Conservation (phyloP, 176 grass and related monocot genomes). For the Eleusine indica region DNA sequence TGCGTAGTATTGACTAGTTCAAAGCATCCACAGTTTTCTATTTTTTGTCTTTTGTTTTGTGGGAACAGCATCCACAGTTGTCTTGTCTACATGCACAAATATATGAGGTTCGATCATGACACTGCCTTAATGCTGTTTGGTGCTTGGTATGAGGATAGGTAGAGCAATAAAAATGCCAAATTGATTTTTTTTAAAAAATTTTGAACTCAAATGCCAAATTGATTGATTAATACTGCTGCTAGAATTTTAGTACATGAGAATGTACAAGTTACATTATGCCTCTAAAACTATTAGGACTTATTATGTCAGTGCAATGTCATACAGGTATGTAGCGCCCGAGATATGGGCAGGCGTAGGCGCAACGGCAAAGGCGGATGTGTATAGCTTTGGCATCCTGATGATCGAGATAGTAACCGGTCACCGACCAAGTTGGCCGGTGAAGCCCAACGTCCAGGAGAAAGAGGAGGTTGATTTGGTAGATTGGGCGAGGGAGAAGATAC, state of each 20-base stretch:
- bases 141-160: too few relatives aligned
- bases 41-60: too few relatives aligned
- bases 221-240: too few relatives aligned
- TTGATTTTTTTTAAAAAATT: too few relatives aligned
- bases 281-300: neutral
- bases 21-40: neutral
- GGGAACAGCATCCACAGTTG: too few relatives aligned
- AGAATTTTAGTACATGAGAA: too few relatives aligned
- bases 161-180: too few relatives aligned
- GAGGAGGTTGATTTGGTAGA: slow-evolving; percentile 50
- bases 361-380: slow-evolving; percentile 65
- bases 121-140: too few relatives aligned
- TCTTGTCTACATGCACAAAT: too few relatives aligned
- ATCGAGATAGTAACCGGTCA: slow-evolving; percentile 57
- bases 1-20: neutral
- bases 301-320: neutral
- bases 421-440: slow-evolving; percentile 70
- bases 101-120: too few relatives aligned
- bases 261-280: too few relatives aligned
- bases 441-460: neutral
- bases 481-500: slow-evolving; percentile 61
- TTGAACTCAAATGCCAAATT: too few relatives aligned
- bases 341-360: slow-evolving; percentile 46
- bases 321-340: slow-evolving; percentile 83
- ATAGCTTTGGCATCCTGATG: slow-evolving; percentile 78